A percentile compares a stretch with the other conserved stretches of the same genome.
Conservation (phyloP, 805 yeast genomes). For the Ogataea wickerhamii region DNA sequence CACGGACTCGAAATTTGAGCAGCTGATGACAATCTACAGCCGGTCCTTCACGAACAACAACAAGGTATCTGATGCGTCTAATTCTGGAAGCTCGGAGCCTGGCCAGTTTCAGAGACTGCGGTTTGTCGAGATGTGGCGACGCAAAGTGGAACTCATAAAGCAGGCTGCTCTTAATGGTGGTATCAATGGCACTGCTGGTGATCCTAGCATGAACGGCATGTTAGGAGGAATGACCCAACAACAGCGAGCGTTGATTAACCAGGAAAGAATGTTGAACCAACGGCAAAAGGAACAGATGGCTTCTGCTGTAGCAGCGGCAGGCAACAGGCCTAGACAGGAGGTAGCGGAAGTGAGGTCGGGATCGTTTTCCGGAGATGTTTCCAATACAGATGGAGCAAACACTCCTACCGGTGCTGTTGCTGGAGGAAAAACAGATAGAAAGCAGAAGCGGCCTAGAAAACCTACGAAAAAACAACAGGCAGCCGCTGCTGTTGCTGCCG, state of each 20-base stretch:
- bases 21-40: conserved; percentile 71
- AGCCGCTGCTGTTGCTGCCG: conserved; percentile 20
- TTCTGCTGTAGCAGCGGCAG: conserved; percentile 29
- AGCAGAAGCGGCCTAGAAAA: conserved; percentile 28
- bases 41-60: conserved; percentile 40
- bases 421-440: conserved; percentile 16
- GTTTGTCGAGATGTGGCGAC: conserved; percentile 82
- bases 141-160: conserved; percentile 55
- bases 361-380: background rate
- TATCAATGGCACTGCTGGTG: conserved; percentile 12
- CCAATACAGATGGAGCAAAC: background rate
- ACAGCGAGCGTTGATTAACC: conserved; percentile 27
- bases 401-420: conserved; percentile 8
- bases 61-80: conserved; percentile 26
- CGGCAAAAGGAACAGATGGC: conserved; percentile 33
- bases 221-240: conserved; percentile 29
- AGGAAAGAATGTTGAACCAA: conserved; percentile 28
- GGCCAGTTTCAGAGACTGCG: conserved; percentile 79
- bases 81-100: conserved; percentile 25
- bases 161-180: conserved; percentile 37
- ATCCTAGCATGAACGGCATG: conserved; percentile 24
- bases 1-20: conserved; percentile 83
- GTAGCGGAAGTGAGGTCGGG: conserved; percentile 2
- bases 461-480: conserved; percentile 33
- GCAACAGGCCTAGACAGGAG: conserved; percentile 11